Percentiles rank a stretch among this genome's conserved stretches.
Conservation (phyloP, 2,329 filamentous ascomycete species). For the Myriosclerotinia duriaeana region DNA sequence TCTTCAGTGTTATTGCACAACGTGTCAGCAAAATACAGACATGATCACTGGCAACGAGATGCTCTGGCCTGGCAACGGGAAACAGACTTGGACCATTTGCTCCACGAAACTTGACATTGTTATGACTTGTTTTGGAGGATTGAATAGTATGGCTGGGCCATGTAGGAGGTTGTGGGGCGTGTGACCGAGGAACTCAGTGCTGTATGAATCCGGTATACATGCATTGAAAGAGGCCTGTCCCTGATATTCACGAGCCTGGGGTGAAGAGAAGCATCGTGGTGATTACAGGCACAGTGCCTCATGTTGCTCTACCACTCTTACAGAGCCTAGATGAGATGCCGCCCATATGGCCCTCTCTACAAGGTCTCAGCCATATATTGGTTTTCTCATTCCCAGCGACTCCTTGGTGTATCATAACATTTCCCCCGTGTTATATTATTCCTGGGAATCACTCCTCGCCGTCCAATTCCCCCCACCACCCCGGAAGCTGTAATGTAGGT, state of each 20-base stretch:
- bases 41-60: slow-evolving; percentile 21
- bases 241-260: not conserved
- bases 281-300: not conserved
- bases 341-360: not conserved
- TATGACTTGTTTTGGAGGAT: not conserved
- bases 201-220: not conserved
- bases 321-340: not conserved
- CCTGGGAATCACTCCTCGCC: not conserved
- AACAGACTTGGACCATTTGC: not conserved
- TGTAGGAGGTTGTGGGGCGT: not conserved
- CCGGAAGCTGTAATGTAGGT: slow-evolving; percentile 9
- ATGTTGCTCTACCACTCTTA: not conserved
- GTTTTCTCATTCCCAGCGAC: slow-evolving; percentile 3
- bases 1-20: slow-evolving; percentile 91
- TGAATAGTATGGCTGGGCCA: not conserved
- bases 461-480: not conserved
- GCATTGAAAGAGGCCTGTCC: slow-evolving; percentile 8
- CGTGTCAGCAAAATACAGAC: slow-evolving; percentile 54
- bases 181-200: not conserved
- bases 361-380: slow-evolving; percentile 6
- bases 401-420: slow-evolving; percentile 3
- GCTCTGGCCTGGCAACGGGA: not conserved
- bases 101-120: slow-evolving; percentile 3
- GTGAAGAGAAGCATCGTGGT: not conserved
- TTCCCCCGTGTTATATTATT: not conserved